Evolutionary conservation across 441 rosid genomes (phyloP), one percentile per base, ranked within the genome.

Genomic region (Pelargonium myrrhifolium): DNA sequence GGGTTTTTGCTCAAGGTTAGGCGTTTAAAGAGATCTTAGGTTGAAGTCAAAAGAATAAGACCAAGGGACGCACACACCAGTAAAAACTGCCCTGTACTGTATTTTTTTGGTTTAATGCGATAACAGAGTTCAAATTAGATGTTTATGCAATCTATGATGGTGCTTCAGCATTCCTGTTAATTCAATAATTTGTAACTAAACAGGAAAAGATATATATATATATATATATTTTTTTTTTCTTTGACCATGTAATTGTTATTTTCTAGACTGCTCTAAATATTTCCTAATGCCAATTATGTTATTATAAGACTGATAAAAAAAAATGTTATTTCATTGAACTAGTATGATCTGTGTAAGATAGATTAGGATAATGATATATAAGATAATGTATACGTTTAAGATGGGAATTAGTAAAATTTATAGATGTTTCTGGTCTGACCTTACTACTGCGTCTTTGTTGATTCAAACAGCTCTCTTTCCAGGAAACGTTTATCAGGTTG

Each of bases 401-500:
- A 35, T 35, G 40, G 40, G 40, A 35, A 2, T 35, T 35, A 35
- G 6, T 35, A 2, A 35, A 35, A 35, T 35, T 2, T 35, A 35
- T 2, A 35, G 6, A 35, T 35, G 40, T 35, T 2, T 35, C 40
- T 35, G 2, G 40, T 35, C 6, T 35, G 40, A 35, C 45, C 3
- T 70, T 39, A 15, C 11, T 1, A 51, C 28, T 11, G n/a, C 10
- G 64, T 26, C 22, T 51, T 37, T 18, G 21, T 39, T 43, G 63
- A 64, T 22, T 8, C 5, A 15, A 53, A 51, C 59, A 64, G 62
- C 6, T 28, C 26, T n/a, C 1, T 65, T 65, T 71, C 65, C 56
- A 21, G 65, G 65, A 71, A 71, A 71, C 14, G 40, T 35, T 35
- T n/a, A 35, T 35, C 40, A 35, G 40, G 40, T 35, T 35, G 40